A percentile compares a stretch with the other conserved stretches of the same genome.
phyloP scores from a whole-genome alignment of 2,329 filamentous ascomycete species.

The Emericellopsis cladophorae region DNA sequence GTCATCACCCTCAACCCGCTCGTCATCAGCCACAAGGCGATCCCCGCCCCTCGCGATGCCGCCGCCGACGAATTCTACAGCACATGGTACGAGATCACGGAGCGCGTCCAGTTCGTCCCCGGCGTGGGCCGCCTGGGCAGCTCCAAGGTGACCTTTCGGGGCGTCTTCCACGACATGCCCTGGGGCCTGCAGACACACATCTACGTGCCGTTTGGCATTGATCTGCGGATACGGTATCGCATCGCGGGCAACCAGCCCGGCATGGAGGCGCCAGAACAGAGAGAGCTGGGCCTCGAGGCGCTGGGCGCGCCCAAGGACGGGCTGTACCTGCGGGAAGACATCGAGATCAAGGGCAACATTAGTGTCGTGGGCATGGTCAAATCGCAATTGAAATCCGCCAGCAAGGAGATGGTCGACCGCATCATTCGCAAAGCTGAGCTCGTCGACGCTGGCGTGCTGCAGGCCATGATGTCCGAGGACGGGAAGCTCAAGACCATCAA shows the following conservation, averaged over 20 bases:
- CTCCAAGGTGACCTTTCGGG: constrained; percentile 55
- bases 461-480: constrained; percentile 51
- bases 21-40: constrained; percentile 49
- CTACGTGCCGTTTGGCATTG: constrained; percentile 54
- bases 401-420: constrained; percentile 53
- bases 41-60: constrained; percentile 54
- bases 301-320: constrained; percentile 52
- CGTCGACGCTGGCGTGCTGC: constrained; percentile 50
- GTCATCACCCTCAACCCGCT: constrained; percentile 61
- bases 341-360: constrained; percentile 58
- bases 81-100: constrained; percentile 61
- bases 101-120: constrained; percentile 56
- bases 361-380: constrained; percentile 54
- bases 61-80: constrained; percentile 59
- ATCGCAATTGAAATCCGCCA: constrained; percentile 51
- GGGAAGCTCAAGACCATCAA: constrained; percentile 49
- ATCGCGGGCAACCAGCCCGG: constrained; percentile 58
- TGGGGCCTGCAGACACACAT: constrained; percentile 62
- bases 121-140: constrained; percentile 53
- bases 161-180: constrained; percentile 60
- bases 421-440: constrained; percentile 62
- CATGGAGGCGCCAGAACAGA: constrained; percentile 44
- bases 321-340: constrained; percentile 56
- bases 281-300: constrained; percentile 45
- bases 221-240: constrained; percentile 56